Conservation (phyloP, 2,329 filamentous ascomycete genomes). For the Trichoderma harzianum region DNA sequence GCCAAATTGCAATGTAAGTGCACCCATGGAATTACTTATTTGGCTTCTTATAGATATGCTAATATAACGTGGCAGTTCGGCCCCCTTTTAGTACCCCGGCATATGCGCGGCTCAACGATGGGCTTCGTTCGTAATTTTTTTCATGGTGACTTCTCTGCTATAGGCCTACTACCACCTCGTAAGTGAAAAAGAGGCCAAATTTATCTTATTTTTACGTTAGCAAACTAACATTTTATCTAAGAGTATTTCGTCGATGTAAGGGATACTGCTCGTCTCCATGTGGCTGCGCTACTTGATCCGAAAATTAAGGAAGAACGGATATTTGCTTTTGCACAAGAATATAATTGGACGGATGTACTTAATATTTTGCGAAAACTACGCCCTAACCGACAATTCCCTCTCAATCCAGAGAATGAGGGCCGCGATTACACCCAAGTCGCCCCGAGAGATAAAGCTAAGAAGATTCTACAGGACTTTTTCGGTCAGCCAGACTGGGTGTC, state of each 20-base stretch:
- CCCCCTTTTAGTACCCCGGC: background rate
- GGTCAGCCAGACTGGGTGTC: background rate
- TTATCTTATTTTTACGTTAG: too few species aligned
- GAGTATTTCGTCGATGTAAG: conserved; percentile 22
- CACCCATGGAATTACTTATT: too few species aligned
- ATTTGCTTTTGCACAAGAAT: conserved; percentile 23
- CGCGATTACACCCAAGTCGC: background rate
- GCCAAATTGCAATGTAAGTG: conserved; percentile 19
- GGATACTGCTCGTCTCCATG: conserved; percentile 27
- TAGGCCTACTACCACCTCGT: background rate
- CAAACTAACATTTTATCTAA: background rate
- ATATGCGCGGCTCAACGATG: background rate
- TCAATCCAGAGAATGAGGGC: background rate
- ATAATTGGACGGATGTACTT: conserved; percentile 20
- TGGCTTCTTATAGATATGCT: background rate
- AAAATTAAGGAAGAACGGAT: conserved; percentile 26
- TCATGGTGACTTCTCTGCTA: background rate
- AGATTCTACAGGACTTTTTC: background rate
- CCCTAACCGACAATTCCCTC: background rate
- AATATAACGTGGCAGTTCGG: background rate
- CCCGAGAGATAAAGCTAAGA: background rate
- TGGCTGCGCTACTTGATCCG: conserved; percentile 25
- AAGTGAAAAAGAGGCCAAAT: background rate
- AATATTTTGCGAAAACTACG: background rate
- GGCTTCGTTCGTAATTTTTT: background rate